Percentiles rank a stretch among this genome's conserved stretches.
Evolutionary conservation across 2,329 filamentous ascomycete genomes (phyloP).

Genomic region (Grosmannia huntii): DNA sequence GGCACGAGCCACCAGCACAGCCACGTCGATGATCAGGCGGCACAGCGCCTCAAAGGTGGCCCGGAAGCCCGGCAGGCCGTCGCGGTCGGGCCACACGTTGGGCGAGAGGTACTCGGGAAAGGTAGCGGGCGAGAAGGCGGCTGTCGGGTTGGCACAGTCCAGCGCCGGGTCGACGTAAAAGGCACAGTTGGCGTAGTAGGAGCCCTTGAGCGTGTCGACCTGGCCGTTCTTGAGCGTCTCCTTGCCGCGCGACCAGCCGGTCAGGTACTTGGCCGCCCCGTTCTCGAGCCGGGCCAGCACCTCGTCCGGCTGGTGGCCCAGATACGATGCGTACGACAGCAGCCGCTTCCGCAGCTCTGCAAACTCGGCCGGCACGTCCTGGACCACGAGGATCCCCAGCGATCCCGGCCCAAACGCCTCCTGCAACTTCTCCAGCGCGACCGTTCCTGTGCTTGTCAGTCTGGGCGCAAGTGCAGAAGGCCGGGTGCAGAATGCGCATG

Average conservation of each 20-base stretch:
- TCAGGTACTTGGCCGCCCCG: conserved; percentile 48
- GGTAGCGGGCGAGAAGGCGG: conserved; percentile 42
- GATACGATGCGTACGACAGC: conserved; percentile 77
- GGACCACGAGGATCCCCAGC: conserved; percentile 86
- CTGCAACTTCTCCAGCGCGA: conserved; percentile 56
- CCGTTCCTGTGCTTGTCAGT: conserved; percentile 37
- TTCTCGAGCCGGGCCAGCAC: conserved; percentile 55
- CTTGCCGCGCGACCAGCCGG: conserved; percentile 70
- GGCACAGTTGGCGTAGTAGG: conserved; percentile 73
- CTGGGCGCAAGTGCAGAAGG: too few relatives aligned
- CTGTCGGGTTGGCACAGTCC: conserved; percentile 47
- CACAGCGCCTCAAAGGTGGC: conserved; percentile 64
- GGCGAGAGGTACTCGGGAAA: conserved; percentile 83
- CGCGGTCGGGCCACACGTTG: conserved; percentile 72
- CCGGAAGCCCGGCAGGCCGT: conserved; percentile 62
- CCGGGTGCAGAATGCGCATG: not conserved
- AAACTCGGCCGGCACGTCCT: conserved; percentile 65
- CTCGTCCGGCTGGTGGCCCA: conserved; percentile 62
- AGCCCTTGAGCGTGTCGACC: conserved; percentile 70
- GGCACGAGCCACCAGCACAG: conserved; percentile 75
- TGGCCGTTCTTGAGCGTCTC: conserved; percentile 68
- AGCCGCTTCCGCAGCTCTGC: conserved; percentile 56
- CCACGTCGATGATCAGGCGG: conserved; percentile 75
- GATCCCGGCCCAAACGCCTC: conserved; percentile 83
- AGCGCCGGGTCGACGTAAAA: conserved; percentile 57